Percentiles rank a stretch among this genome's conserved stretches.
phyloP scores from a whole-genome alignment of 208 protist species.

The Leishmania guyanensis region DNA sequence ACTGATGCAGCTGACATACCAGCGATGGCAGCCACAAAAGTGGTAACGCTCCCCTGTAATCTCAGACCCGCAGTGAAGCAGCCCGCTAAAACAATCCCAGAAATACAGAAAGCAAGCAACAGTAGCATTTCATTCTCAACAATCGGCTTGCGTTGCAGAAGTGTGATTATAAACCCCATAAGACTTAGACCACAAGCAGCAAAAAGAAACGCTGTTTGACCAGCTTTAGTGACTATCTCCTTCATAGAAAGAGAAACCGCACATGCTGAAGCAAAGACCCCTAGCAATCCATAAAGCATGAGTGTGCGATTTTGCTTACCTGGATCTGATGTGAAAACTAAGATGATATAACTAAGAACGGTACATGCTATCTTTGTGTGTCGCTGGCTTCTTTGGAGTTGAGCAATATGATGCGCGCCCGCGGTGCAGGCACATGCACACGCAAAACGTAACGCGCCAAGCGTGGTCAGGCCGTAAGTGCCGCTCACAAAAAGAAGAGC shows the following conservation, averaged over 20 bases:
- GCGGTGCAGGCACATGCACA: slow-evolving; percentile 9
- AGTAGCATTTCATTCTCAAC: slow-evolving; percentile 18
- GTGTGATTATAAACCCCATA: slow-evolving; percentile 19
- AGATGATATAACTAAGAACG: neutral
- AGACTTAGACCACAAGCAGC: slow-evolving; percentile 5
- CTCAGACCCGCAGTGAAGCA: slow-evolving; percentile 1
- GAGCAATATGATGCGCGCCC: slow-evolving; percentile 5
- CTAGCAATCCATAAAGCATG: neutral
- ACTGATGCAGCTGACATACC: slow-evolving; percentile 7
- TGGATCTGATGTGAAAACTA: slow-evolving; percentile 14
- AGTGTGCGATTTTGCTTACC: neutral
- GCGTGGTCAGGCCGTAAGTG: slow-evolving; percentile 19
- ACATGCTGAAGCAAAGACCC: slow-evolving; percentile 5
- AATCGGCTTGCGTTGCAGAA: neutral
- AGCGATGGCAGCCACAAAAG: neutral
- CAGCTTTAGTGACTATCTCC: slow-evolving; percentile 8
- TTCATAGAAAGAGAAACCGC: slow-evolving; percentile 16
- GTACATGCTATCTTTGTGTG: slow-evolving; percentile 13
- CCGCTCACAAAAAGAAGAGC: slow-evolving; percentile 15
- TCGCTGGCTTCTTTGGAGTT: slow-evolving; percentile 8
- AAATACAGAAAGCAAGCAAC: slow-evolving; percentile 13
- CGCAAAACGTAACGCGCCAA: slow-evolving; percentile 23
- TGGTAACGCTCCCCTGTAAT: neutral
- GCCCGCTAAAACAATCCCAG: neutral
- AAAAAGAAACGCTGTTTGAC: slow-evolving; percentile 13